phyloP scores from a whole-genome alignment of 2,329 filamentous ascomycete species.

The Sarocladium strictum region DNA sequence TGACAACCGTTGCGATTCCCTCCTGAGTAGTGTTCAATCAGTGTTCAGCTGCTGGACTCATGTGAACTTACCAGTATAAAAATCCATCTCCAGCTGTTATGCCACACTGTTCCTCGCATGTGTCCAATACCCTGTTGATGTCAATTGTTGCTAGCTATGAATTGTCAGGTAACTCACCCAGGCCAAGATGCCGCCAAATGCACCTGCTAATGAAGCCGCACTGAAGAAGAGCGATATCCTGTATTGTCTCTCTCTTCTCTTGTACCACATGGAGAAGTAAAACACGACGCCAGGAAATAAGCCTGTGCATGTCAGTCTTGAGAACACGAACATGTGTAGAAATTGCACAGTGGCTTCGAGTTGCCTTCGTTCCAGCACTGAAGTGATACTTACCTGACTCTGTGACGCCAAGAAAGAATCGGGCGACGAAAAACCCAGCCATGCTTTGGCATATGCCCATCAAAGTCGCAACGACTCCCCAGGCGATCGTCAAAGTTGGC shows the following conservation, averaged over 20 bases:
- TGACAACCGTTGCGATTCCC: conserved; percentile 48
- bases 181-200: conserved; percentile 51
- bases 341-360: not conserved
- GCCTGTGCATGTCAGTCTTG: conserved; percentile 24
- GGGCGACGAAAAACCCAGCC: conserved; percentile 44
- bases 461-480: conserved; percentile 40
- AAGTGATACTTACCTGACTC: conserved; percentile 25
- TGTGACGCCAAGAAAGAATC: conserved; percentile 50
- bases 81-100: conserved; percentile 52
- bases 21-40: conserved; percentile 38
- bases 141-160: not conserved
- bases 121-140: conserved; percentile 43
- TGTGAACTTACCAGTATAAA: conserved; percentile 45
- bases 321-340: not conserved
- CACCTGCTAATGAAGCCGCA: conserved; percentile 47
- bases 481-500: conserved; percentile 48
- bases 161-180: conserved; percentile 32
- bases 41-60: not conserved
- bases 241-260: conserved; percentile 46
- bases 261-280: conserved; percentile 51
- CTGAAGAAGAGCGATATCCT: conserved; percentile 52
- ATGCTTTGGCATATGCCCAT: conserved; percentile 41
- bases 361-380: too few relatives aligned
- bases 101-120: conserved; percentile 46
- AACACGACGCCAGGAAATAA: conserved; percentile 46